Conservation (phyloP, 208 protist species). For the Willaertia magna region DNA sequence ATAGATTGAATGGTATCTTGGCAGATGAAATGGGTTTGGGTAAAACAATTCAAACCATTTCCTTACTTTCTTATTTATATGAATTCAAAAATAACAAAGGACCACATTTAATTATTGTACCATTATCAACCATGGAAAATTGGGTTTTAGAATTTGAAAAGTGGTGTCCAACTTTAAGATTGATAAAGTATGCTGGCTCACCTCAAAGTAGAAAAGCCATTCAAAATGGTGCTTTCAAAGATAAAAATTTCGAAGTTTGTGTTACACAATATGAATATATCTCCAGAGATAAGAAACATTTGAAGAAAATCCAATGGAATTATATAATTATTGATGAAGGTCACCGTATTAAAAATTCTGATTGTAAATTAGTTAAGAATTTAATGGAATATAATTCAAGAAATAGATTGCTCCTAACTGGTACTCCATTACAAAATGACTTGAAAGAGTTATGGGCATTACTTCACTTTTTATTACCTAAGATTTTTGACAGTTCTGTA, state of each 20-base stretch:
- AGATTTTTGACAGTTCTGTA: conserved; percentile 24
- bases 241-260: conserved; percentile 67
- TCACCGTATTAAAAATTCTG: conserved; percentile 74
- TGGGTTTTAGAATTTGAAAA: conserved; percentile 44
- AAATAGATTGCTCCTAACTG: neutral
- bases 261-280: conserved; percentile 86
- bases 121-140: conserved; percentile 79
- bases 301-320: conserved; percentile 70
- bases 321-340: conserved; percentile 88
- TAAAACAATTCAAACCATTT: conserved; percentile 88
- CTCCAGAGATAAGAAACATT: conserved; percentile 50
- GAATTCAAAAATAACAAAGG: conserved; percentile 44
- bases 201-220: neutral
- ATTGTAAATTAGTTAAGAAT: neutral
- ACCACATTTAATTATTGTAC: conserved; percentile 86
- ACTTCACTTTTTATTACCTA: conserved; percentile 40
- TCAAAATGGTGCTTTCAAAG: neutral
- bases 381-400: neutral
- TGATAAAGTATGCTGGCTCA: neutral
- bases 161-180: neutral
- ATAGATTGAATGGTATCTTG: conserved; percentile 22
- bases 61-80: conserved; percentile 65
- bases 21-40: conserved; percentile 56
- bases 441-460: conserved; percentile 46
- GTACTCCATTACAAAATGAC: conserved; percentile 56